Percentiles rank a stretch among this genome's conserved stretches.
Conservation (phyloP, 2,329 filamentous ascomycete genomes). For the Aspergillus sp. region DNA sequence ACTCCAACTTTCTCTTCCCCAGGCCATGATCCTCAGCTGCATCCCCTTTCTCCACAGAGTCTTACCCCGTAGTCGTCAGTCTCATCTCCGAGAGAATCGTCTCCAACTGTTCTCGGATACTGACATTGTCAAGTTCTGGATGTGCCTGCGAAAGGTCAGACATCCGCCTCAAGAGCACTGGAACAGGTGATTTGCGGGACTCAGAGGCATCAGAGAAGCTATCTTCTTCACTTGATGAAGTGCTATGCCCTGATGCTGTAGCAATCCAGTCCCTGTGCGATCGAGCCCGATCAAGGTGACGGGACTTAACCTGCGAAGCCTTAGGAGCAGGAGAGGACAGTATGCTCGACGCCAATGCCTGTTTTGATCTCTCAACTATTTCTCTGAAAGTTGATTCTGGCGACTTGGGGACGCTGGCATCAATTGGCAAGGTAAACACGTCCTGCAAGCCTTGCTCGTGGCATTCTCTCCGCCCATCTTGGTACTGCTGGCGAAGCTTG, state of each 20-base stretch:
- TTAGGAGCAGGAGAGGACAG: neutral
- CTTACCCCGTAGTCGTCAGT: conserved; percentile 6
- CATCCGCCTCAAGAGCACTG: conserved; percentile 16
- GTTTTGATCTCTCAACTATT: conserved; percentile 14
- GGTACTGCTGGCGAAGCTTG: conserved; percentile 20
- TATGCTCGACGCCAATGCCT: neutral
- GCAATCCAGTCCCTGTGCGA: conserved; percentile 2
- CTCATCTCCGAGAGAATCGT: conserved; percentile 17
- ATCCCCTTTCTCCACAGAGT: neutral
- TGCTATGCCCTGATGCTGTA: conserved; percentile 13
- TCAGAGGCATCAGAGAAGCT: conserved; percentile 11
- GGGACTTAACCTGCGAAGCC: conserved; percentile 8
- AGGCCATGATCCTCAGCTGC: no score
- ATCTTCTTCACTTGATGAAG: conserved; percentile 3
- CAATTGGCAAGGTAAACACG: conserved; percentile 22
- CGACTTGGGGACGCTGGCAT: neutral
- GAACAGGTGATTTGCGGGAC: conserved; percentile 16
- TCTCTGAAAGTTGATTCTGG: conserved; percentile 10
- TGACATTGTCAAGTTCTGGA: conserved; percentile 23
- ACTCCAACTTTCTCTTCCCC: no score
- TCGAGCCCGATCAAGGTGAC: neutral
- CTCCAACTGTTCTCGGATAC: conserved; percentile 20
- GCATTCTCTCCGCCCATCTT: conserved; percentile 13
- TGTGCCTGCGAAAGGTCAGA: conserved; percentile 15
- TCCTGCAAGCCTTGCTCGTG: conserved; percentile 18